Conservation (phyloP, 2,329 filamentous ascomycete species). For the Thelonectria rubi region DNA sequence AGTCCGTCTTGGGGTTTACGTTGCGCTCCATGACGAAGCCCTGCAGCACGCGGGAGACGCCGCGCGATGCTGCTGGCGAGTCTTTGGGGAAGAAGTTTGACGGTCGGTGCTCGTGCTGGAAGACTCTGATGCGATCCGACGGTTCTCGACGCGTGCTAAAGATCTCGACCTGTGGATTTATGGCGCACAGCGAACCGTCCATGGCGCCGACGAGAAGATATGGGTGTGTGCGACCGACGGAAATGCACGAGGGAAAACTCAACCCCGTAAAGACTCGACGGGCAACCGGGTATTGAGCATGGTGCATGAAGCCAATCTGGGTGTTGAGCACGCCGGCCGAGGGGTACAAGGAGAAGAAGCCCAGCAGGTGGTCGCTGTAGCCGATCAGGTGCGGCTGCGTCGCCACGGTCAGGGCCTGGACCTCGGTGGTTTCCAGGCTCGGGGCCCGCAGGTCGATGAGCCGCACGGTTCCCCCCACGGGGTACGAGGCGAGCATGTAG, state of each 20-base stretch:
- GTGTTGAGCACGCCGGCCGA: constrained; percentile 63
- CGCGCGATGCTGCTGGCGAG: constrained; percentile 48
- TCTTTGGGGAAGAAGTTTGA: constrained; percentile 42
- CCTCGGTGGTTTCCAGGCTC: constrained; percentile 62
- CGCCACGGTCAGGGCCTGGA: constrained; percentile 59
- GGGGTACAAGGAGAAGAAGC: constrained; percentile 62
- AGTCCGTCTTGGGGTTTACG: constrained; percentile 54
- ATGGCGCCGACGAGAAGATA: constrained; percentile 62
- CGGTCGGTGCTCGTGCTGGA: constrained; percentile 64
- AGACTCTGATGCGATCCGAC: constrained; percentile 51
- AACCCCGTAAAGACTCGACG: constrained; percentile 62
- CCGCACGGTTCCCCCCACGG: constrained; percentile 62
- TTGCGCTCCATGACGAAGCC: constrained; percentile 62
- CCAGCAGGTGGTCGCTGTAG: constrained; percentile 65
- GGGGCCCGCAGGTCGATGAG: constrained; percentile 63
- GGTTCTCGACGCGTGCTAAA: constrained; percentile 47
- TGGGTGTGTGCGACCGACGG: constrained; percentile 61
- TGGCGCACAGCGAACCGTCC: constrained; percentile 62
- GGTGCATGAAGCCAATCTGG: constrained; percentile 62
- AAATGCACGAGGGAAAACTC: constrained; percentile 60
- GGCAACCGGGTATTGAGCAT: constrained; percentile 61
- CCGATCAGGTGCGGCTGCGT: constrained; percentile 63
- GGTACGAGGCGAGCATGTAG: constrained; percentile 63
- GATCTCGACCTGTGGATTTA: constrained; percentile 52
- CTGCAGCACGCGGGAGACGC: constrained; percentile 60